Evolutionary conservation across 306 rosid genomes (phyloP), one percentile per base, ranked within the genome.

Genomic region (Styphnolobium japonicum): DNA sequence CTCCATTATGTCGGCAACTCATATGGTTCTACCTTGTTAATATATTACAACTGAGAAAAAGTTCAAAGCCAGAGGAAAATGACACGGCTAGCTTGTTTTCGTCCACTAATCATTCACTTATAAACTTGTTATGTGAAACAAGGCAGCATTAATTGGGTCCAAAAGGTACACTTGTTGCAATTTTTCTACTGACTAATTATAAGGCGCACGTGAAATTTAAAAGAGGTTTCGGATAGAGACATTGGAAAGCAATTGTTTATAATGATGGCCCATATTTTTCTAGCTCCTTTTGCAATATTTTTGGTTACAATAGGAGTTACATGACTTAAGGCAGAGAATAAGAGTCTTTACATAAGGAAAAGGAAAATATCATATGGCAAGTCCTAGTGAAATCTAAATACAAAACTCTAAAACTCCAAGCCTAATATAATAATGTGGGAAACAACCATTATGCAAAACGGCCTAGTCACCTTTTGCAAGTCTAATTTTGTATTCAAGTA

Each of bases 1-100:
- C 27, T 29, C 7, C 15, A 45, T 42, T 48, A 27, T 85, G 83
- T 81, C 78, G 79, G 82, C 57, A 78, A 73, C 55, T 16, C 60
- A 1, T 53, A 22, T 53, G 31, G 29, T 22, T 49, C n/a, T n/a
- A n/a, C n/a, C n/a, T n/a, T n/a, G n/a, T 27, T 5, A 3, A 4
- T 6, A n/a, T 4, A 0, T 10, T 10, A 49, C 22, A 49, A 2
- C 21, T n/a, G 9, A 15, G 56, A 16, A 49, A n/a, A 49, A 6
- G 56, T 11, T 43, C 49, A 43, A 40, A 40, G 46, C 8, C 16
- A 82, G 39, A 75, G 67, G 74, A 76, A 81, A 82, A 69, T 69
- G 82, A 76, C 53, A 71, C 3, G 16, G 19, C 7, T 55, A 64
- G 29, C 53, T 83, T 64, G 80, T 65, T 78, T 66, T 64, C 16